A percentile compares a stretch with the other conserved stretches of the same genome.
Conservation (phyloP, 805 yeast species). For the Myxozyma geophila region DNA sequence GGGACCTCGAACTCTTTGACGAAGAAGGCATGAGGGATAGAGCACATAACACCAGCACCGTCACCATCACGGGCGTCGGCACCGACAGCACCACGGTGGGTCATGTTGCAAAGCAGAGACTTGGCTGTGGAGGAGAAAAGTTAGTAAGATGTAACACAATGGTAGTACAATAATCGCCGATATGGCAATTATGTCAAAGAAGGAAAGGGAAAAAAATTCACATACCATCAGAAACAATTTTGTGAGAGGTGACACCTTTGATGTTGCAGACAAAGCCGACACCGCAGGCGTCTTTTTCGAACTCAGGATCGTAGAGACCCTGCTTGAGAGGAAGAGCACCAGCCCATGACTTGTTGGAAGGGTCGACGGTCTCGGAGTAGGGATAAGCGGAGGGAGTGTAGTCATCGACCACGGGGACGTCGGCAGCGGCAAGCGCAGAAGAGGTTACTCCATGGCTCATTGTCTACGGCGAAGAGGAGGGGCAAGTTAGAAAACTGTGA, state of each 20-base stretch:
- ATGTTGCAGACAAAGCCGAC: conserved; percentile 97
- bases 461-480: conserved; percentile 10
- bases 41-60: conserved; percentile 96
- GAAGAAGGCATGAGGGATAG: conserved; percentile 89
- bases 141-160: background rate
- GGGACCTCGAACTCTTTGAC: conserved; percentile 78
- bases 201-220: background rate
- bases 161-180: background rate
- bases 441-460: conserved; percentile 34
- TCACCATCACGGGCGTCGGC: conserved; percentile 96
- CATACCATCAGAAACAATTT: conserved; percentile 86
- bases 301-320: conserved; percentile 92
- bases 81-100: conserved; percentile 98
- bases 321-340: conserved; percentile 80
- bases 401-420: conserved; percentile 24
- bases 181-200: background rate
- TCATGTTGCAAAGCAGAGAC: conserved; percentile 90
- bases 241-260: conserved; percentile 85
- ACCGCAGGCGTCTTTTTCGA: conserved; percentile 97
- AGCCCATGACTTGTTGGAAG: conserved; percentile 90
- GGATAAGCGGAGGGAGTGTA: conserved; percentile 31
- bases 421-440: conserved; percentile 21
- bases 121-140: conserved; percentile 39
- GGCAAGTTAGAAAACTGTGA: background rate
- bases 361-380: conserved; percentile 40